phyloP scores from a whole-genome alignment of 768 basidiomycete species.

The Melanogaster broomeanus region DNA sequence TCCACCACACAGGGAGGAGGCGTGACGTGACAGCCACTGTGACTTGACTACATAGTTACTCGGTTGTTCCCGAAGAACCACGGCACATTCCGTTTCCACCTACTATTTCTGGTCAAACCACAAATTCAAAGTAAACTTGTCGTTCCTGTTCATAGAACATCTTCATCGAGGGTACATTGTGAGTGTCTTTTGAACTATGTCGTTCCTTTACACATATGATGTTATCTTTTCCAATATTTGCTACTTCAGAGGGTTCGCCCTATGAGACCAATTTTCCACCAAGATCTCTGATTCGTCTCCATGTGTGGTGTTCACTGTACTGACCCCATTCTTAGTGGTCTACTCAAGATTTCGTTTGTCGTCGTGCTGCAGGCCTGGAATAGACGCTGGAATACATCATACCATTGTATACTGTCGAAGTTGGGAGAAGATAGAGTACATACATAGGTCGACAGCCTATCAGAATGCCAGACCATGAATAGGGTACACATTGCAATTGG shows the following conservation, averaged over 20 bases:
- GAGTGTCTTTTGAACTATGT: constrained; percentile 9
- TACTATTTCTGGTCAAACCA: too few relatives aligned
- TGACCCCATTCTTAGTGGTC: background rate
- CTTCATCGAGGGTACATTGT: constrained; percentile 4
- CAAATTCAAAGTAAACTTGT: too few relatives aligned
- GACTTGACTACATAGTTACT: constrained; percentile 59
- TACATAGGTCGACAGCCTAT: too few relatives aligned
- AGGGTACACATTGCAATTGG: too few relatives aligned
- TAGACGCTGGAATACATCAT: too few relatives aligned
- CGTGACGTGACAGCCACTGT: constrained; percentile 64
- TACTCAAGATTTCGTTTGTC: background rate
- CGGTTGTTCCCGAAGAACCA: constrained; percentile 30
- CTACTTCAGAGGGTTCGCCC: constrained; percentile 64
- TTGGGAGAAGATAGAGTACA: too few relatives aligned
- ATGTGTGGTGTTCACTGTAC: constrained; percentile 8
- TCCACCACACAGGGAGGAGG: constrained; percentile 31
- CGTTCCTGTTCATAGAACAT: background rate
- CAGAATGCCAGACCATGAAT: too few relatives aligned
- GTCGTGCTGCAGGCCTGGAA: too few relatives aligned
- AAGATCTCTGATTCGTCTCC: constrained; percentile 61
- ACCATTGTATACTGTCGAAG: too few relatives aligned
- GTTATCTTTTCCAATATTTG: constrained; percentile 58
- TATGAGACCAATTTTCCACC: constrained; percentile 68
- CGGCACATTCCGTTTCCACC: background rate
- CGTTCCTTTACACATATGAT: constrained; percentile 38